Evolutionary conservation across 225 moss, liverwort and hornwort species (phyloP), one percentile per base, ranked within the genome.

Genomic region (Polytrichum formosum): DNA sequence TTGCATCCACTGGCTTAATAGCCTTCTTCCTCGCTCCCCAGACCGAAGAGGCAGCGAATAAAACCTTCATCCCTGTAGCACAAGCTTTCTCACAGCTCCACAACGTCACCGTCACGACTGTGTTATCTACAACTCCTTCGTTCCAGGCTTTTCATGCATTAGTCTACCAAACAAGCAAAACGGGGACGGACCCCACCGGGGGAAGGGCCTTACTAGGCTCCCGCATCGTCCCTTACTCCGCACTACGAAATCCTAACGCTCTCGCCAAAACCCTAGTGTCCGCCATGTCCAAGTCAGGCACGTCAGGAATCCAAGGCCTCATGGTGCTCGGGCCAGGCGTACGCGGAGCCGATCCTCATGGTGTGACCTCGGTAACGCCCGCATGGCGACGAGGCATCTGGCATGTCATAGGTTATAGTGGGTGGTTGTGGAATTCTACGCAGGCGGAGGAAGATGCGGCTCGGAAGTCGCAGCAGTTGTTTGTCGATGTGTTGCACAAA

Each of bases 301-400:
- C 19, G 13, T 0, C 6, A 8, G 25, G 0, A 1, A 19, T 56
- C 4, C 0, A 8, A 55, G 54, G 31, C 54, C 20, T 18, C 28
- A 56, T 69, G 68, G 55, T 69, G 5, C 26, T 69, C 18, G 68
- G 68, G 54, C 68, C 68, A 0, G 68, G 68, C 53, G 55, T 56
- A 23, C 68, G 68, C 18, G 53, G 54, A 29, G 68, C 27, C 2
- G 68, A 69, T 18, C 23, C 68, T 25, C 8, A 54, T 25, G 54
- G 54, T 7, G 1, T 25, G 26, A 69, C 68, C 5, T 22, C 68
- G 10, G 68, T 69, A 18, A 69, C 68, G 6, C 66, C 66, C 10
- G 66, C 66, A 18, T 66, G 66, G 66, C 30, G 66, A 22, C 18
- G 22, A 37, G 66, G 66, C 5, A 21, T 53, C 20, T 66, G 30